Base-by-base conservation (phyloP, 345 rosid genomes). In the Eucalyptus grandis region DNA sequence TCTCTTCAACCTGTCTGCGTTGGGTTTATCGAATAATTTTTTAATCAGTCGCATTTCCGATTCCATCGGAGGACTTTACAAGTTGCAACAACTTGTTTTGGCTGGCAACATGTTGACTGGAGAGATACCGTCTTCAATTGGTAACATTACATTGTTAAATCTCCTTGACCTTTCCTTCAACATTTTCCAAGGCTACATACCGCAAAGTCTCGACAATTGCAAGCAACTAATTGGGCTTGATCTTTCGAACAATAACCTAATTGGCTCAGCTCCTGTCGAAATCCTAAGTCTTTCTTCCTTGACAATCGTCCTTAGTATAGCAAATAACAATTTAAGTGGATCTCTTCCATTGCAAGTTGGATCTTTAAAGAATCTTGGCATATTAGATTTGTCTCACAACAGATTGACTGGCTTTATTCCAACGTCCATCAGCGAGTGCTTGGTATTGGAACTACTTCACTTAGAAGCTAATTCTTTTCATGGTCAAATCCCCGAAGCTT, bases 41-140 rank as follows among this genome's bases (percentile, higher is more conserved):
- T 5, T 65, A 14, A n/a, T 9, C 0, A 3, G 4, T 65, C 1
- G 5, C 5, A 14, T 65, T 65, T 37, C 77, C 13, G 2, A 65
- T 14, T 65, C 77, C 34, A 14, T 65, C 3, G 77, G 77, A n/a
- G 77, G 21, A n/a, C 77, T 65, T 7, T 15, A 4, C 16, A n/a
- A 2, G 2, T n/a, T 65, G 77, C 37, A 65, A 0, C 0, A 0
- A n/a, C 21, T 65, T 7, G 0, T 0, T n/a, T n/a, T 65, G 9
- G 0, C 0, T 0, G 6, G 40, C 0, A 65, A 65, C 77, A 65
- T 0, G 77, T 65, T 65, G 0, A n/a, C 21, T 2, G 40, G 40
- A 14, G 37, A n/a, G 40, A 65, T 65, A 65, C 37, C 40, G 1
- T 65, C 11, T 65, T n/a, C 77, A 0, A 65, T 65, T 65, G 40